Evolutionary conservation across 805 yeast species (phyloP).

Genomic region (Kodamaea kakaduensis): DNA sequence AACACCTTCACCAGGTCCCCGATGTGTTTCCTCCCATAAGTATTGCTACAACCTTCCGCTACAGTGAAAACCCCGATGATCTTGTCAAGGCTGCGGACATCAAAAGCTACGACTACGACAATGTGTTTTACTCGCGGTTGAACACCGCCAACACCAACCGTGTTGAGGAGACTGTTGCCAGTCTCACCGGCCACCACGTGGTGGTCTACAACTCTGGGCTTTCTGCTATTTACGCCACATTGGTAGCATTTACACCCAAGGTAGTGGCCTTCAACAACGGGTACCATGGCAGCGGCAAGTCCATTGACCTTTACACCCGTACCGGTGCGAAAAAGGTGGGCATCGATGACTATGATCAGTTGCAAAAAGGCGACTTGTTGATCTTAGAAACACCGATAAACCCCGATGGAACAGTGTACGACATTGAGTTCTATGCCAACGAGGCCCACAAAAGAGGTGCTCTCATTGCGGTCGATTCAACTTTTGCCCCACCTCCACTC

Average conservation of each 20-base stretch:
- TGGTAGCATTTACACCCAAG: slow-evolving; percentile 70
- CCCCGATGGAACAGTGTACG: slow-evolving; percentile 68
- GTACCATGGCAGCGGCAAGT: slow-evolving; percentile 81
- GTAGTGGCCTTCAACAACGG: slow-evolving; percentile 71
- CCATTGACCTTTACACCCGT: slow-evolving; percentile 59
- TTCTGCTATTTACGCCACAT: slow-evolving; percentile 73
- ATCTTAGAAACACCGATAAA: slow-evolving; percentile 88
- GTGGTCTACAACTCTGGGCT: slow-evolving; percentile 76
- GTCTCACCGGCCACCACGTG: slow-evolving; percentile 59
- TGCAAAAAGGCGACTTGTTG: slow-evolving; percentile 67
- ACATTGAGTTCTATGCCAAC: slow-evolving; percentile 58
- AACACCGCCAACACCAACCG: slow-evolving; percentile 70
- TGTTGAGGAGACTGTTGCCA: slow-evolving; percentile 61
- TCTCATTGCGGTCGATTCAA: slow-evolving; percentile 67
- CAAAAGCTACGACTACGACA: slow-evolving; percentile 10
- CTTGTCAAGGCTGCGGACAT: slow-evolving; percentile 41
- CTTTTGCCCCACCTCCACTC: slow-evolving; percentile 92
- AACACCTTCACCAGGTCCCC: slow-evolving; percentile 48
- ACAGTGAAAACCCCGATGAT: slow-evolving; percentile 55
- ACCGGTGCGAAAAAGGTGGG: slow-evolving; percentile 48
- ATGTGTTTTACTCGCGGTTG: slow-evolving; percentile 57
- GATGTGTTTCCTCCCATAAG: slow-evolving; percentile 81
- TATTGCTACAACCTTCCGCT: slow-evolving; percentile 73
- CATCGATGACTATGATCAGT: slow-evolving; percentile 43
- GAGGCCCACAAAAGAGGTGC: slow-evolving; percentile 81